phyloP scores from a whole-genome alignment of 208 protist genomes.

The Leishmania tropica region DNA sequence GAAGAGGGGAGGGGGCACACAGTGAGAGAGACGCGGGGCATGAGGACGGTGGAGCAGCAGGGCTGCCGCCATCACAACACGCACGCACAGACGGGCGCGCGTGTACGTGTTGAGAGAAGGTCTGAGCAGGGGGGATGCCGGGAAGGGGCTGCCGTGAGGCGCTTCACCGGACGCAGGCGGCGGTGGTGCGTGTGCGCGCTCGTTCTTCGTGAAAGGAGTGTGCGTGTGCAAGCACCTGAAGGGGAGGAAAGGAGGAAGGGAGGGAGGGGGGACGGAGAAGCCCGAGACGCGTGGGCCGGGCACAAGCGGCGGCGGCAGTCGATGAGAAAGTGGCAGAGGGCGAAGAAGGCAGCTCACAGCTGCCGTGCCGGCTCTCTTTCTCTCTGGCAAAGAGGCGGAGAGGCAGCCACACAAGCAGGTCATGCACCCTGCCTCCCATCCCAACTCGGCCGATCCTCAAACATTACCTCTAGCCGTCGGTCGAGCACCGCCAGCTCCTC shows the following conservation, averaged over 20 bases:
- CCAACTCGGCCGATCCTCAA: background rate
- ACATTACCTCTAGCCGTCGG: conserved; percentile 40
- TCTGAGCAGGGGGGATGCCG: too few relatives aligned
- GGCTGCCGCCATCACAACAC: background rate
- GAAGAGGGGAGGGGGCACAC: background rate
- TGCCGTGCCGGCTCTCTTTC: background rate
- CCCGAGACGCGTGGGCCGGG: too few relatives aligned
- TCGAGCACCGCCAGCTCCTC: conserved; percentile 84
- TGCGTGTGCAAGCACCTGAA: background rate
- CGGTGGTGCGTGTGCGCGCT: background rate
- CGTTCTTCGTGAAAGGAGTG: background rate
- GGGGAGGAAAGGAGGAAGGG: background rate
- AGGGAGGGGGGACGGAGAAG: background rate
- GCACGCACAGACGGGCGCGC: background rate
- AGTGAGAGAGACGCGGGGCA: background rate
- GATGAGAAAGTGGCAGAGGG: background rate
- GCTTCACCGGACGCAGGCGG: background rate
- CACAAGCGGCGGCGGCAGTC: background rate
- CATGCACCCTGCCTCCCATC: background rate
- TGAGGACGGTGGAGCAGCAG: background rate
- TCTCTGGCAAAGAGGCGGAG: background rate
- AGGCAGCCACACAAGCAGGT: background rate
- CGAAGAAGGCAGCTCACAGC: background rate
- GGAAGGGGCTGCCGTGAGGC: background rate
- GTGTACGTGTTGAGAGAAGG: background rate